phyloP scores from a whole-genome alignment of 805 yeast genomes.

The Candida vaughaniae region DNA sequence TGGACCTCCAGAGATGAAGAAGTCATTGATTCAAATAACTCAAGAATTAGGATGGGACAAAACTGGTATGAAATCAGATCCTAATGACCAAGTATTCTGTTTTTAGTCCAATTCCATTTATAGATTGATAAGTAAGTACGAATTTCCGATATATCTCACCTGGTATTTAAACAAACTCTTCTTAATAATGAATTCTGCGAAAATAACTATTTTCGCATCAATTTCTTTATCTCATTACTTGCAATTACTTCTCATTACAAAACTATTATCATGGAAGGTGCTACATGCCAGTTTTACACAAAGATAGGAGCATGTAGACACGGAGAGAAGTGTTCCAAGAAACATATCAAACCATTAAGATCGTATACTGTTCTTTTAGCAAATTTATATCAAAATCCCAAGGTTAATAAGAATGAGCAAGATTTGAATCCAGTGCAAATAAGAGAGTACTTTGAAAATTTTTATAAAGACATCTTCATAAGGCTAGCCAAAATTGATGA shows the following conservation, averaged over 20 bases:
- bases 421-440: slow-evolving; percentile 35
- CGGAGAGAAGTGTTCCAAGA: slow-evolving; percentile 81
- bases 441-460: slow-evolving; percentile 53
- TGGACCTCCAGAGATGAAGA: slow-evolving; percentile 74
- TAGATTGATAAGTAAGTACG: no score
- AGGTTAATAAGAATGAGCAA: slow-evolving; percentile 33
- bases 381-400: slow-evolving; percentile 65
- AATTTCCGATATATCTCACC: no score
- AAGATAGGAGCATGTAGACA: slow-evolving; percentile 94
- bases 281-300: slow-evolving; percentile 57
- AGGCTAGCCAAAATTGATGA: slow-evolving; percentile 53
- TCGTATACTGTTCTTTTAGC: slow-evolving; percentile 66
- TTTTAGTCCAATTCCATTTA: slow-evolving; percentile 39
- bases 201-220: no score
- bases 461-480: slow-evolving; percentile 69
- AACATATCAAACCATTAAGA: slow-evolving; percentile 62
- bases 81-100: slow-evolving; percentile 59
- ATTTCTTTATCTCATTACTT: no score
- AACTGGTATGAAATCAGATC: slow-evolving; percentile 44
- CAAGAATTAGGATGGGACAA: slow-evolving; percentile 62
- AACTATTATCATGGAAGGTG: not conserved
- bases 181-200: no score
- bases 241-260: no score
- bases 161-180: no score
- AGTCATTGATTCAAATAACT: slow-evolving; percentile 47